phyloP scores from a whole-genome alignment of 805 yeast species.

The Hanseniaspora singularis region DNA sequence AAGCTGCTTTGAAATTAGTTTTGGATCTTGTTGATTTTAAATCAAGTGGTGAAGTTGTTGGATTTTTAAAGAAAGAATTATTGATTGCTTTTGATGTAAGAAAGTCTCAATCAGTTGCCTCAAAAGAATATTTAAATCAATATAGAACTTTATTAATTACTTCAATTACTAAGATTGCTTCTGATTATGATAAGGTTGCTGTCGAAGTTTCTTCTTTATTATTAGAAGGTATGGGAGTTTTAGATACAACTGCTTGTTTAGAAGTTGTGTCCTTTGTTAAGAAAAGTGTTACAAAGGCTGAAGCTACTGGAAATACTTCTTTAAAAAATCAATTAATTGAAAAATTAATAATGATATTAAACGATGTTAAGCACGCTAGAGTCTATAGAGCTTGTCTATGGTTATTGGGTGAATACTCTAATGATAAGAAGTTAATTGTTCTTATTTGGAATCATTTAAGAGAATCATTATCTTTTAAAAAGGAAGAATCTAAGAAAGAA shows the following conservation, averaged over 20 bases:
- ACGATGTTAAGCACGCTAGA: slow-evolving; percentile 64
- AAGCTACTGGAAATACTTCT: not conserved
- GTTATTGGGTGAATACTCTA: slow-evolving; percentile 88
- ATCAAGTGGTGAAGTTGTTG: slow-evolving; percentile 88
- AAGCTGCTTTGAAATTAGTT: slow-evolving; percentile 51
- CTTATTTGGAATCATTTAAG: slow-evolving; percentile 81
- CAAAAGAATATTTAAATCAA: slow-evolving; percentile 34
- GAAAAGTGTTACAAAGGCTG: slow-evolving; percentile 76
- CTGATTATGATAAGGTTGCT: slow-evolving; percentile 80
- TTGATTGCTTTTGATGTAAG: slow-evolving; percentile 51
- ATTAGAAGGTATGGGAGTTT: slow-evolving; percentile 73
- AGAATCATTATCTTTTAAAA: slow-evolving; percentile 62
- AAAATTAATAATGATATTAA: slow-evolving; percentile 9
- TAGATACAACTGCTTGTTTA: slow-evolving; percentile 72
- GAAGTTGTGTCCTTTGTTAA: slow-evolving; percentile 87
- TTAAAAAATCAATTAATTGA: slow-evolving; percentile 14
- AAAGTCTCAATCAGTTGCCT: slow-evolving; percentile 59
- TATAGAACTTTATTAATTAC: slow-evolving; percentile 81
- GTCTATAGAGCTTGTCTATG: slow-evolving; percentile 89
- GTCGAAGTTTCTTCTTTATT: slow-evolving; percentile 79
- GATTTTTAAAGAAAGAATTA: slow-evolving; percentile 82
- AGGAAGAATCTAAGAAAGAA: slow-evolving; percentile 29
- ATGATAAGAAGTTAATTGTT: slow-evolving; percentile 59
- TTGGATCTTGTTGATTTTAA: slow-evolving; percentile 66
- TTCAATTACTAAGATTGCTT: slow-evolving; percentile 81